Evolutionary conservation across 768 basidiomycete genomes (phyloP).

Genomic region (Hemileccinum impolitum): DNA sequence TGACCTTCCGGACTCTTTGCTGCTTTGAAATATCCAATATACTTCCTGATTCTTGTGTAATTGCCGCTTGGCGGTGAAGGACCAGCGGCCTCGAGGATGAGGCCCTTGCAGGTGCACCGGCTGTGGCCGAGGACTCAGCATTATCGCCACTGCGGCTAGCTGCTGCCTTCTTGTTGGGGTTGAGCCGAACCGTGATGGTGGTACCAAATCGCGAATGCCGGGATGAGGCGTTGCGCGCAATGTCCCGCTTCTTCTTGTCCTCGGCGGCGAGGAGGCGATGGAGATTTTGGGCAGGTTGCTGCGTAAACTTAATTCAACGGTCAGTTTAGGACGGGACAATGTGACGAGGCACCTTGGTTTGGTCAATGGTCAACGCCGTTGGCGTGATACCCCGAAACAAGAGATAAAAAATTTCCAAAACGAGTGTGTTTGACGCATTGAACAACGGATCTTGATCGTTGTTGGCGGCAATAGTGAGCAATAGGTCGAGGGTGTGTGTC

Average conservation of each 20-base stretch:
- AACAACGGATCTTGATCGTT: constrained; percentile 72
- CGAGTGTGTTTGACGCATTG: constrained; percentile 82
- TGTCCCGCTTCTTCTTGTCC: constrained; percentile 56
- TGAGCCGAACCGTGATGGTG: constrained; percentile 78
- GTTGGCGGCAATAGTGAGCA: constrained; percentile 85
- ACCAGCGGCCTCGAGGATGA: constrained; percentile 56
- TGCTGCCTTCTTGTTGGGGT: constrained; percentile 46
- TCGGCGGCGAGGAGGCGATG: constrained; percentile 77
- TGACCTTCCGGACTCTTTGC: constrained; percentile 54
- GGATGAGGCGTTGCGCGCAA: constrained; percentile 56
- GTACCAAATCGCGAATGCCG: constrained; percentile 97
- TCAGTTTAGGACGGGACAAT: constrained; percentile 3
- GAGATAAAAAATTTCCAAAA: constrained; percentile 91
- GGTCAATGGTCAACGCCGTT: constrained; percentile 51
- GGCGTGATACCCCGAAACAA: constrained; percentile 81
- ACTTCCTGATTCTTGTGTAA: constrained; percentile 61
- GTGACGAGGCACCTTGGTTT: constrained; percentile 50
- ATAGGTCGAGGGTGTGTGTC: constrained; percentile 68
- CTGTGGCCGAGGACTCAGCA: constrained; percentile 20
- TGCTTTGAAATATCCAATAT: constrained; percentile 73
- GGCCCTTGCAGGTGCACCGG: constrained; percentile 18
- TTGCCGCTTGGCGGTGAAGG: constrained; percentile 82
- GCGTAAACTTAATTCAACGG: constrained; percentile 13
- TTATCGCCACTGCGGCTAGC: constrained; percentile 19
- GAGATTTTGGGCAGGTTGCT: constrained; percentile 71